Evolutionary conservation across 306 rosid genomes (phyloP).

Genomic region (Medicago arabica): DNA sequence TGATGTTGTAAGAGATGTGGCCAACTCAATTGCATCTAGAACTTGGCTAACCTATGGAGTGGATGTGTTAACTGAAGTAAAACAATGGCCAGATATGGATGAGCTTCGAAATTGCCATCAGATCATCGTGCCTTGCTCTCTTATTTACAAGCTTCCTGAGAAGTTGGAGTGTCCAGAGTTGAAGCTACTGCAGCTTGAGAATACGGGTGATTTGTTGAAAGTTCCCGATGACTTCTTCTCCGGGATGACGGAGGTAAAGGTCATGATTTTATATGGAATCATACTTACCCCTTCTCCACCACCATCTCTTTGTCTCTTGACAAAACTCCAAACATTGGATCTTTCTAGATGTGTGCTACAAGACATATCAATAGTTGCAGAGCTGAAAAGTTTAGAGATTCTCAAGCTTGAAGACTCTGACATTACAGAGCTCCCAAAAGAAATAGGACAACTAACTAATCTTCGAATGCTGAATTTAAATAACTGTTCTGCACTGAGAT

Average conservation of each 20-base stretch:
- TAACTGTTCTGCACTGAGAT: not conserved
- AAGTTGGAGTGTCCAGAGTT: not conserved
- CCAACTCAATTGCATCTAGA: not conserved
- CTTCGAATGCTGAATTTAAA: not conserved
- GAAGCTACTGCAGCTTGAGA: not conserved
- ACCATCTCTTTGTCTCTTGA: not conserved
- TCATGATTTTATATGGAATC: not conserved
- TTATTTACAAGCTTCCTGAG: not conserved
- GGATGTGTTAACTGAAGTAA: no score
- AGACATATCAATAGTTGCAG: not conserved
- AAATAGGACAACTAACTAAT: not conserved
- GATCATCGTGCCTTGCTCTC: not conserved
- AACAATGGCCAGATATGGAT: not conserved
- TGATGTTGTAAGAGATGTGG: not conserved
- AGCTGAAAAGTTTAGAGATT: slow-evolving; percentile 6
- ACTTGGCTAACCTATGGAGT: no score
- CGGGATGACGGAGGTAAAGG: not conserved
- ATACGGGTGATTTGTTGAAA: not conserved
- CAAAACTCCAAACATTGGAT: not conserved
- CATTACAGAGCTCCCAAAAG: not conserved
- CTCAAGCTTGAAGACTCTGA: not conserved
- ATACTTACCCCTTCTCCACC: not conserved
- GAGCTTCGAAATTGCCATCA: not conserved
- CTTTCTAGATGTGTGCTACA: not conserved
- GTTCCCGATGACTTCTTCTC: not conserved